Conservation (phyloP, 495 filamentous ascomycete genomes). For the Lophiostoma macrostomum region DNA sequence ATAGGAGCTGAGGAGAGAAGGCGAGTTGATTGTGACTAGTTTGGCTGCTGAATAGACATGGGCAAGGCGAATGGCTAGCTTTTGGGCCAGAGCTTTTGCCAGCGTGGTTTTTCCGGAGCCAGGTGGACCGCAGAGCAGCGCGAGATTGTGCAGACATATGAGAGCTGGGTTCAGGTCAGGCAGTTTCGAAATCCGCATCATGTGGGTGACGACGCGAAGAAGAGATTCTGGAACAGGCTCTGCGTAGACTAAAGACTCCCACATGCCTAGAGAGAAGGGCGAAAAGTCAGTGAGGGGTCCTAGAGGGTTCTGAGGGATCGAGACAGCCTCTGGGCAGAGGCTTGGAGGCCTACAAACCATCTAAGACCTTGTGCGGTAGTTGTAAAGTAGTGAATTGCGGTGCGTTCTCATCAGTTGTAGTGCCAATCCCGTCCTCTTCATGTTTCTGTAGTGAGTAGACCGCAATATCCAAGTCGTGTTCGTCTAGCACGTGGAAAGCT, state of each 20-base stretch:
- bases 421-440: slow-evolving; percentile 7
- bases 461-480: slow-evolving; percentile 35
- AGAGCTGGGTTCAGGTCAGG: slow-evolving; percentile 28
- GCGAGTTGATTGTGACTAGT: slow-evolving; percentile 52
- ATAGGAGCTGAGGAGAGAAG: slow-evolving; percentile 52
- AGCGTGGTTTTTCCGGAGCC: slow-evolving; percentile 54
- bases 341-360: too few species aligned
- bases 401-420: slow-evolving; percentile 11
- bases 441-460: slow-evolving; percentile 30
- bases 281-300: too few species aligned
- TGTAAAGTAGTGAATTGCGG: slow-evolving; percentile 35
- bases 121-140: slow-evolving; percentile 56
- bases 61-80: slow-evolving; percentile 54
- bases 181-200: slow-evolving; percentile 37
- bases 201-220: slow-evolving; percentile 47
- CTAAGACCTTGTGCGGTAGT: slow-evolving; percentile 37
- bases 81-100: slow-evolving; percentile 52
- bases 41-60: slow-evolving; percentile 45
- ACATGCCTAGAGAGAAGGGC: too few species aligned
- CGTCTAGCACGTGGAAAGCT: slow-evolving; percentile 18
- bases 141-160: slow-evolving; percentile 38
- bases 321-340: too few species aligned
- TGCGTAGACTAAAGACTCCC: slow-evolving; percentile 55
- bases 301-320: too few species aligned
- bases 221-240: slow-evolving; percentile 46